These are phyloP conservation scores for Dioscorea zingiberensis DNA, from an alignment of 106 monocot genomes.

Conservation along the genomic window DNA sequence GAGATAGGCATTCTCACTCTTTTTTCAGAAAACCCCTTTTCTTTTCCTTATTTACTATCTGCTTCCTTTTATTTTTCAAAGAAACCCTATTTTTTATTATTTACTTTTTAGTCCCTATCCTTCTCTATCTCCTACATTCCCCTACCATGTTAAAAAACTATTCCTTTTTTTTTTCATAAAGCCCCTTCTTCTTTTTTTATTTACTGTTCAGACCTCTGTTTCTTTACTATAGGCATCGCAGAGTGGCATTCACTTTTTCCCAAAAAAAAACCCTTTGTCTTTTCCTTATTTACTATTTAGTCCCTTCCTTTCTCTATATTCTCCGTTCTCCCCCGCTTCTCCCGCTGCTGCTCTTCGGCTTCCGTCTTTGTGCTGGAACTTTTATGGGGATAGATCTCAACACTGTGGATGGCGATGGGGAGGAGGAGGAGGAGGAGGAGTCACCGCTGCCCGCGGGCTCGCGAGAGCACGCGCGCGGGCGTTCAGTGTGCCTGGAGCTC, in stretches of 20 bases:
- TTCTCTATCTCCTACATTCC: too few species aligned
- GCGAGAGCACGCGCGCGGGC: neutral
- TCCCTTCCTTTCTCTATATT: neutral
- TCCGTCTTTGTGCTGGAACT: neutral
- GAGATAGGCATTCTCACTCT: too few species aligned
- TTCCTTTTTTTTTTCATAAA: too few species aligned
- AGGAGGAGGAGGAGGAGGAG: constrained; percentile 15
- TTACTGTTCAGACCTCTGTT: too few species aligned
- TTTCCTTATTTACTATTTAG: neutral
- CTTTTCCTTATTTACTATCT: neutral
- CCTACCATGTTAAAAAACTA: too few species aligned
- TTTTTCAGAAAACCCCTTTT: neutral
- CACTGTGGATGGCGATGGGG: constrained; percentile 58
- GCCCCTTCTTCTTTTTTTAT: too few species aligned
- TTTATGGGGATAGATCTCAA: constrained; percentile 88
- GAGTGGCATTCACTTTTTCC: too few species aligned
- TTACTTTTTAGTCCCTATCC: neutral
- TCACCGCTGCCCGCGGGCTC: neutral
- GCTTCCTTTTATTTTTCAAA: too few species aligned
- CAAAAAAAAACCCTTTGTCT: too few species aligned
- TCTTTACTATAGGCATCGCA: too few species aligned
- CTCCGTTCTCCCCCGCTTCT: neutral
- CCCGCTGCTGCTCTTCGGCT: neutral
- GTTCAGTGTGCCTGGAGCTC: constrained; percentile 68
- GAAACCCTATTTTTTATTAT: neutral